phyloP scores from a whole-genome alignment of 805 yeast species.

The Pichia thaimueangensis region DNA sequence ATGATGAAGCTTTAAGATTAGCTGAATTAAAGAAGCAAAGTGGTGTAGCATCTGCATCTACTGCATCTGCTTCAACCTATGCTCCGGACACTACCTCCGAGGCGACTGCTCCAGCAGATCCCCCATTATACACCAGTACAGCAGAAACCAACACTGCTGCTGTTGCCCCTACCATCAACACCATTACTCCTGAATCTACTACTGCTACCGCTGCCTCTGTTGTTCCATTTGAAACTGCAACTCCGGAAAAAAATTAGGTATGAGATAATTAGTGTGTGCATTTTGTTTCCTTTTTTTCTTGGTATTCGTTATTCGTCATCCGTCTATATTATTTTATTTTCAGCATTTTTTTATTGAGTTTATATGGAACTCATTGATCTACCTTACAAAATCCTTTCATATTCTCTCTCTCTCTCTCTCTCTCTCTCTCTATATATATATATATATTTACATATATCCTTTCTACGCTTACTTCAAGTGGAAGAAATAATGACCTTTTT shows the following conservation, averaged over 20 bases:
- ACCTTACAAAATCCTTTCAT: too few species aligned
- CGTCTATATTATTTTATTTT: background rate
- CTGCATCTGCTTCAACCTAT: too few species aligned
- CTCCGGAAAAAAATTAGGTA: constrained; percentile 7
- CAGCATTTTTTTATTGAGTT: background rate
- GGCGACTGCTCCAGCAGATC: background rate
- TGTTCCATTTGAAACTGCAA: constrained; percentile 21
- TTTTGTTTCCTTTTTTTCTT: background rate
- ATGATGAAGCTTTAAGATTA: constrained; percentile 66
- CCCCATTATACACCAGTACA: background rate
- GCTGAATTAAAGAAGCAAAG: constrained; percentile 50
- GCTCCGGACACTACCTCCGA: background rate
- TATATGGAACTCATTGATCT: too few species aligned
- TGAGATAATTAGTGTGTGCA: background rate
- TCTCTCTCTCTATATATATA: too few species aligned
- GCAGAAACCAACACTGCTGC: background rate
- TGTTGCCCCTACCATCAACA: constrained; percentile 12
- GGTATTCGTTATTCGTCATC: background rate
- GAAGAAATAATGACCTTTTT: too few species aligned
- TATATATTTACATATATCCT: too few species aligned
- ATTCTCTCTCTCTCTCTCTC: too few species aligned
- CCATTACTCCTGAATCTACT: constrained; percentile 19
- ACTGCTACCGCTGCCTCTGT: constrained; percentile 20
- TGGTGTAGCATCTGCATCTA: too few species aligned
- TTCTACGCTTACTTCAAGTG: too few species aligned